Evolutionary conservation across 2,329 filamentous ascomycete genomes (phyloP), one percentile per base, ranked within the genome.

Genomic region (Alternaria gaisen): DNA sequence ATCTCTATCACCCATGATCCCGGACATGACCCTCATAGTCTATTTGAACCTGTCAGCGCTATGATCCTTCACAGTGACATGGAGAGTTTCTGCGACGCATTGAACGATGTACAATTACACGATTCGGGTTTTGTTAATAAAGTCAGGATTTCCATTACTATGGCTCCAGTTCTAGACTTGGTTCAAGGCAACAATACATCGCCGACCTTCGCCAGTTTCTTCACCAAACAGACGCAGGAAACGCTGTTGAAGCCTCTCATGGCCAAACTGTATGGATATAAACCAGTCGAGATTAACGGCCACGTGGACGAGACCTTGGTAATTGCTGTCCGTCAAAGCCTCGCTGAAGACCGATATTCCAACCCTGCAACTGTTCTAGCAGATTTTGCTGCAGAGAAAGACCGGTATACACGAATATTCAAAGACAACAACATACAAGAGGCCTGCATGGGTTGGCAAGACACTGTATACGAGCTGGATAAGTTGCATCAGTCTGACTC

Each of bases 21-120:
- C 10, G 3, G 24, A 20, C 2, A 32, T 41, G 24, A 52, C 3
- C 3, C 46, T 8, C 18, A 40, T 11, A 22, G 2, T 12, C 14
- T 52, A 52, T n/a, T 34, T 28, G 20, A 60, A 6, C 52, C 56
- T 6, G 55, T 61, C 14, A 50, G 38, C 1, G 22, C 58, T 14
- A 63, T 68, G 54, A 53, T 70, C 4, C 47, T 70, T n/a, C 44
- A 56, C 46, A 60, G 62, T 1, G 66, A 69, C 28, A 34, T 70
- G 16, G 55, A 47, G 4, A 46, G 16, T 7, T 59, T 70, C 22
- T 67, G 66, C 9, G 22, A 57, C 3, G 46, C 55, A 10, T 32
- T 70, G 22, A 62, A 36, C 24, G 61, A 66, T 30, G 53, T 48
- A 10, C 56, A 67, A 6, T 40, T 46, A 36, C 41, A 59, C 11